Base-by-base conservation (phyloP, 345 rosid species). In the Linum usitatissimum region DNA sequence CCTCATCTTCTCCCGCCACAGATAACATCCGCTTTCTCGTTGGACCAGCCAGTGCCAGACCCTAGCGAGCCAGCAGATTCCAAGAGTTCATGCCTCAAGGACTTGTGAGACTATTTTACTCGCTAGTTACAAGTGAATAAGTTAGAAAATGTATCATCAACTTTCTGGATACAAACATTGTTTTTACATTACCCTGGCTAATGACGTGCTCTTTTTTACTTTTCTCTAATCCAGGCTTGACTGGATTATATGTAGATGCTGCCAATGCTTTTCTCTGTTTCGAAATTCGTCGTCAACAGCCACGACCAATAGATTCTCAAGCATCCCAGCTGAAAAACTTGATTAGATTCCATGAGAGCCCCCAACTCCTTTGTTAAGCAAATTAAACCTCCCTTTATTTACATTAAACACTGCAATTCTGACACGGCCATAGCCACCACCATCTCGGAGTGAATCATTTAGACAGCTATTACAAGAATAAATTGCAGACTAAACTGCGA, bases 221-320 rank as follows among this genome's bases (percentile, higher is more conserved):
- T 31, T 34, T 10, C 0, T 53, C 53, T 30, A 45, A 57, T 38
- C 30, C 79, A 81, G 85, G 85, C 55, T 76, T 30, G 72, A 72
- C 9, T 81, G 85, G 85, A 30, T 81, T 54, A 1, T 74, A 42
- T 39, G 65, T 67, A 74, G 78, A 61, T 78, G 83, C 74, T 76
- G 81, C 75, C 54, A 63, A 12, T 78, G 74, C 66, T 57, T 69
- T 30, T 60, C 77, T 21, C 63, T 55, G 71, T 55, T 60, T 58
- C 6, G 17, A 34, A 57, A 19, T 45, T 49, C 30, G 5, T 19
- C 51, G 9, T 34, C 67, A 10, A 30, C 17, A 4, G 36, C 12
- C 21, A 55, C 59, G 18, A 2, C 30, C 30, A 18, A 6, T 6
- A 20, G 12, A 28, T 18, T 55, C 30, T 14, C 59, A 19, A 18